These are phyloP conservation scores for Niveomyces coronatus DNA, from an alignment of 2,329 filamentous ascomycete species.

Conservation along the genomic window DNA sequence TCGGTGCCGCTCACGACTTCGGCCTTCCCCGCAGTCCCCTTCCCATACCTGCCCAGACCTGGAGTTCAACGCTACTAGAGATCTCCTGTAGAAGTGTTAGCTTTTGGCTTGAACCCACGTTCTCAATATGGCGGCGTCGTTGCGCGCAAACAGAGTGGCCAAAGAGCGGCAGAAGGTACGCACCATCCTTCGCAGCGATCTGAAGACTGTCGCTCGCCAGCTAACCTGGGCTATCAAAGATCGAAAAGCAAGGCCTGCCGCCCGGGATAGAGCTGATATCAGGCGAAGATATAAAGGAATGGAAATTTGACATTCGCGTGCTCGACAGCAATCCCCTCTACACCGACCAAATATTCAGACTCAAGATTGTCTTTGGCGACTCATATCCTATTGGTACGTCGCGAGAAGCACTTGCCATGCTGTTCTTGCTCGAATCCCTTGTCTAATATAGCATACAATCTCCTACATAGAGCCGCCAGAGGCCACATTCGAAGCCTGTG, in stretches of 20 bases:
- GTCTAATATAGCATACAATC: not conserved
- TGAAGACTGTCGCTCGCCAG: not conserved
- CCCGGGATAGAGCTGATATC: slow-evolving; percentile 69
- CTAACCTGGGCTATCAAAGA: slow-evolving; percentile 27
- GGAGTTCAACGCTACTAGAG: not conserved
- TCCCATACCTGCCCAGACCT: not conserved
- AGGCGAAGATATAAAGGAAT: slow-evolving; percentile 62
- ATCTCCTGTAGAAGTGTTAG: too few relatives aligned
- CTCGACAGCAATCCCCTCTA: slow-evolving; percentile 89
- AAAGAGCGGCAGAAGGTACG: slow-evolving; percentile 22
- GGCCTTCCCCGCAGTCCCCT: not conserved
- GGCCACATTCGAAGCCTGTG: slow-evolving; percentile 69
- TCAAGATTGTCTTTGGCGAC: slow-evolving; percentile 77
- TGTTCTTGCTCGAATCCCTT: too few relatives aligned
- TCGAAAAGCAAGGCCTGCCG: slow-evolving; percentile 43
- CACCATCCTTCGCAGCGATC: not conserved
- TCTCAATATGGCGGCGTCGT: slow-evolving; percentile 16
- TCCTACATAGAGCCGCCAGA: slow-evolving; percentile 69
- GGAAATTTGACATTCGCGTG: slow-evolving; percentile 85
- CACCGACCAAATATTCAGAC: slow-evolving; percentile 63
- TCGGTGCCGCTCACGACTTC: too few relatives aligned
- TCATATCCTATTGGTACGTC: slow-evolving; percentile 79
- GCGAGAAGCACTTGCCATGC: not conserved
- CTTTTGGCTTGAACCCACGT: too few relatives aligned
- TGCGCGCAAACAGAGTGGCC: slow-evolving; percentile 19